phyloP scores from a whole-genome alignment of 345 rosid genomes.

The Eucalyptus camaldulensis region DNA sequence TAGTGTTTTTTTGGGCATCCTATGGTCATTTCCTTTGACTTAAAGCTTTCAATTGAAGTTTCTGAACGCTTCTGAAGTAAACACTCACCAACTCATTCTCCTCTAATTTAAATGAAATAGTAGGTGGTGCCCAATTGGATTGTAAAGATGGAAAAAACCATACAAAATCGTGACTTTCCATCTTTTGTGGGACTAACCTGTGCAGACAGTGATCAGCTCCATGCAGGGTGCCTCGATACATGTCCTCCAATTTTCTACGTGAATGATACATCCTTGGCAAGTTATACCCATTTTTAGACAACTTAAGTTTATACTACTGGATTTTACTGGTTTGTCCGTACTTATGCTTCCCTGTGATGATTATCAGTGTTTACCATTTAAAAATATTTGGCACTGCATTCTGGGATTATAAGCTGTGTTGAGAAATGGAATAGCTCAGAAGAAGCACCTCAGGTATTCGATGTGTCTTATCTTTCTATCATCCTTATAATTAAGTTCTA shows the following conservation, averaged over 20 bases:
- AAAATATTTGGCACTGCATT: not conserved
- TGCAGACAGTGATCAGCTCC: conserved; percentile 93
- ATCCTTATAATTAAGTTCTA: not conserved
- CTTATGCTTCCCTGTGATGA: not conserved
- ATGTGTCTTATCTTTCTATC: not conserved
- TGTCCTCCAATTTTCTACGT: conserved; percentile 88
- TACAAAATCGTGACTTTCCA: conserved; percentile 53
- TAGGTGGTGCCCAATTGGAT: conserved; percentile 77
- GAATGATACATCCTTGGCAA: conserved; percentile 90
- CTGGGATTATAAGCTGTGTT: conserved; percentile 67
- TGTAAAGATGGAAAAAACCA: conserved; percentile 73
- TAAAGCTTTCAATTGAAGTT: not conserved
- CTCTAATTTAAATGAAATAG: conserved; percentile 5
- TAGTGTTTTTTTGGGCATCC: not conserved
- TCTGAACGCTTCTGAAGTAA: not conserved
- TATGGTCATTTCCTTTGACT: not conserved
- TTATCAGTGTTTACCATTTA: not conserved
- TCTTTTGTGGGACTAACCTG: conserved; percentile 66
- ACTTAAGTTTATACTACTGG: not conserved
- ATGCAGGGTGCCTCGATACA: conserved; percentile 91
- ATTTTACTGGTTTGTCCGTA: not conserved
- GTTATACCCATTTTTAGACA: not conserved
- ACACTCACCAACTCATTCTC: not conserved
- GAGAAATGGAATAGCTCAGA: conserved; percentile 70
- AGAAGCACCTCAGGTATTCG: conserved; percentile 60